Conservation (phyloP, 768 basidiomycete genomes). For the Grammothele lineata region DNA sequence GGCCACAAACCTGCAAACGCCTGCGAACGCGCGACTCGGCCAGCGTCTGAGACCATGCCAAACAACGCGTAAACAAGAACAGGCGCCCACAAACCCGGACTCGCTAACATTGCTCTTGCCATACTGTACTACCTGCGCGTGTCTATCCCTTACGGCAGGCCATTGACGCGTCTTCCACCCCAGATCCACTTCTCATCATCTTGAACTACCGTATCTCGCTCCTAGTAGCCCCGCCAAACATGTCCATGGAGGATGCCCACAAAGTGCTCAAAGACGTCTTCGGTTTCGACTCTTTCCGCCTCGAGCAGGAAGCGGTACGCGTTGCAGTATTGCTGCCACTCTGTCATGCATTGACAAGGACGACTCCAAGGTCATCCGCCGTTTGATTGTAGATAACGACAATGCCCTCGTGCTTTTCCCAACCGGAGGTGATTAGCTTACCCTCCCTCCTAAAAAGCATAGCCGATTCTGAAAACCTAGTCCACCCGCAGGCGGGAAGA, state of each 20-base stretch:
- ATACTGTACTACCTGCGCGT: neutral
- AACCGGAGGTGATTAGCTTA: slow-evolving; percentile 29
- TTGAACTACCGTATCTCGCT: neutral
- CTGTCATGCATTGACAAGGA: neutral
- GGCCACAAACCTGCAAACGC: too few relatives aligned
- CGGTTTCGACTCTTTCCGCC: slow-evolving; percentile 32
- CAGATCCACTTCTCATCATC: neutral
- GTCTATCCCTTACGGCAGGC: too few relatives aligned
- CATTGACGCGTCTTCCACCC: too few relatives aligned
- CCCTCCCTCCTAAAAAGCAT: too few relatives aligned
- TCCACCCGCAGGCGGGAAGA: slow-evolving; percentile 33
- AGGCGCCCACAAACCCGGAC: neutral
- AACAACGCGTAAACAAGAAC: slow-evolving; percentile 13
- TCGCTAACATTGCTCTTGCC: neutral
- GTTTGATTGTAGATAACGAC: slow-evolving; percentile 35
- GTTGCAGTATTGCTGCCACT: neutral
- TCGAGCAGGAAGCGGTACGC: slow-evolving; percentile 35
- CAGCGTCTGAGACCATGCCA: neutral
- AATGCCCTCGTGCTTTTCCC: slow-evolving; percentile 40
- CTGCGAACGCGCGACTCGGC: too few relatives aligned
- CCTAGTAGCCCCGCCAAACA: neutral
- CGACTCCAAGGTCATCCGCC: slow-evolving; percentile 29
- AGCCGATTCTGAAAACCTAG: too few relatives aligned
- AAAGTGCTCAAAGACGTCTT: slow-evolving; percentile 31
- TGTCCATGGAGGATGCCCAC: slow-evolving; percentile 33